A percentile compares a stretch with the other conserved stretches of the same genome.
These are phyloP conservation scores for Myxozyma mucilagina DNA, from an alignment of 805 yeast genomes.

Conservation along the genomic window DNA sequence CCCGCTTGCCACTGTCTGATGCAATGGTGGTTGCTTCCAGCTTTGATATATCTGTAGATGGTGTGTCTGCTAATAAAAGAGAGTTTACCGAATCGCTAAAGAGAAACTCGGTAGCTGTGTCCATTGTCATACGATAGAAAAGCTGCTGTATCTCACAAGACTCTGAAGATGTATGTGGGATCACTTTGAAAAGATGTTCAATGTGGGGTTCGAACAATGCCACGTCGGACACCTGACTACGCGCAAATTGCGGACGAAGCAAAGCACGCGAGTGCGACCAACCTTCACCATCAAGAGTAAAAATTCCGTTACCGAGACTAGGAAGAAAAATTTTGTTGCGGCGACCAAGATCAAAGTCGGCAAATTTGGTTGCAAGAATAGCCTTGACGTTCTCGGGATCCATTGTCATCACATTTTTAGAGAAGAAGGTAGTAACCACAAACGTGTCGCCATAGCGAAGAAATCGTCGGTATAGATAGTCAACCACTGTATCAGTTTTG, in stretches of 20 bases:
- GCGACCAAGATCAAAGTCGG: constrained; percentile 38
- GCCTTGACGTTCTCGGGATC: constrained; percentile 41
- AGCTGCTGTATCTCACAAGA: constrained; percentile 36
- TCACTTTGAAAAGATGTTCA: constrained; percentile 27
- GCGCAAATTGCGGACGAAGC: constrained; percentile 42
- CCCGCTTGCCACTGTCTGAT: not conserved
- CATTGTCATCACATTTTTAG: not conserved
- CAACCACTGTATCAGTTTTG: not conserved
- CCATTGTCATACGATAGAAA: constrained; percentile 38
- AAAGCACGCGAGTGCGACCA: constrained; percentile 44
- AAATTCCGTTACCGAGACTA: constrained; percentile 42
- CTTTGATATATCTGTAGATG: constrained; percentile 21
- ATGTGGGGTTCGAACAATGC: constrained; percentile 35
- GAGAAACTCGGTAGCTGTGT: constrained; percentile 41
- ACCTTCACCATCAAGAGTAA: constrained; percentile 40
- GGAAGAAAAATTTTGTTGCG: constrained; percentile 33
- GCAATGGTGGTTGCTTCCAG: not conserved
- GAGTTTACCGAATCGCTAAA: constrained; percentile 36
- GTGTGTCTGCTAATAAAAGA: not conserved
- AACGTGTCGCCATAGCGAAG: not conserved
- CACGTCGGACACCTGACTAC: constrained; percentile 37
- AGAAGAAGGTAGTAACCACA: not conserved
- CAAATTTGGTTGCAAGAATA: constrained; percentile 38
- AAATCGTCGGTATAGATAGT: not conserved
- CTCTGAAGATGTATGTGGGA: constrained; percentile 8